These are phyloP conservation scores for Calocera viscosa DNA, from an alignment of 768 basidiomycete species.

Conservation along the genomic window DNA sequence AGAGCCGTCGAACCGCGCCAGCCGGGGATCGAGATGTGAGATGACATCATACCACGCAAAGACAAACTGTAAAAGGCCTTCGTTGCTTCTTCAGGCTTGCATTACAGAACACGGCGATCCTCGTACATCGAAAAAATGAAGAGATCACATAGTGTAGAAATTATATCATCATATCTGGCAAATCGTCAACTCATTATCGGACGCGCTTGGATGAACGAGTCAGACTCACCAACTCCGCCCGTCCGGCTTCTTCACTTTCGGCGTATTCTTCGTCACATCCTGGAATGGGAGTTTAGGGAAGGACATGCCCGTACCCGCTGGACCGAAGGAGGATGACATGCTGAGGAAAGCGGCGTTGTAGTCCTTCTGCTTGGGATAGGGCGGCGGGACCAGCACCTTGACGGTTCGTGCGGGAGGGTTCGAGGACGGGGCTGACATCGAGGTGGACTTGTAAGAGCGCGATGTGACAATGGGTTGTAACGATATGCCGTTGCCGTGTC, in stretches of 20 bases:
- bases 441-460: no score
- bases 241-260: neutral
- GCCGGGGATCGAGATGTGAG: no score
- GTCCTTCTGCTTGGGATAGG: neutral
- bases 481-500: no score
- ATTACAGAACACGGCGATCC: no score
- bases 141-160: no score
- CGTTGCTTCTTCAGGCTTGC: no score
- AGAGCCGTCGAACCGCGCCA: no score
- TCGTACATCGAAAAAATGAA: no score
- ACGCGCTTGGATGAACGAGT: neutral
- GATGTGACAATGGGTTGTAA: no score
- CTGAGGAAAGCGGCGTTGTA: neutral
- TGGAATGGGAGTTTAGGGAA: neutral
- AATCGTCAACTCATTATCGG: neutral
- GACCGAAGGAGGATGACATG: neutral
- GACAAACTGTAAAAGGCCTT: no score
- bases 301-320: neutral
- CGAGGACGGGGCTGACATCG: neutral
- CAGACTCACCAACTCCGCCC: neutral
- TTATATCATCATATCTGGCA: no score
- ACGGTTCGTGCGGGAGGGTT: neutral
- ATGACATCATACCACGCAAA: no score
- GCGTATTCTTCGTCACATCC: neutral
- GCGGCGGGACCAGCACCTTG: neutral